Evolutionary conservation across 2,329 filamentous ascomycete genomes (phyloP).

Genomic region (Apiospora marii): DNA sequence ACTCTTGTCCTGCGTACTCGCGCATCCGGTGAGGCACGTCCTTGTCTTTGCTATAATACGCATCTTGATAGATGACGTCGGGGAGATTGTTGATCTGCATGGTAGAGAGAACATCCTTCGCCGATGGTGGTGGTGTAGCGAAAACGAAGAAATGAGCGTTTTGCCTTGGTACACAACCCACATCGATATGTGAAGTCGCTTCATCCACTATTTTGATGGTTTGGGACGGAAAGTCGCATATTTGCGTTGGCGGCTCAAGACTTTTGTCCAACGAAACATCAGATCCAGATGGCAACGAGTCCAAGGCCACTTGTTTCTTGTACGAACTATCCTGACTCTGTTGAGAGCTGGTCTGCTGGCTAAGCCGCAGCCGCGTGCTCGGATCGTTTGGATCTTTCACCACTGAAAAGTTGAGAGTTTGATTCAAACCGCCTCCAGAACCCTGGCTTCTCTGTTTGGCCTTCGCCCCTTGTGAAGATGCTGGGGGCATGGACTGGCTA

Average conservation of each 20-base stretch:
- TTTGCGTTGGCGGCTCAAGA: constrained; percentile 29
- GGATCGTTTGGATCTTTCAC: constrained; percentile 79
- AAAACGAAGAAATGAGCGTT: constrained; percentile 42
- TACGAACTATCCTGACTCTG: constrained; percentile 49
- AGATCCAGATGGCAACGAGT: constrained; percentile 30
- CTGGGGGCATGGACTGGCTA: background rate
- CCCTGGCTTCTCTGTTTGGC: constrained; percentile 43
- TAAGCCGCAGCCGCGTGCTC: constrained; percentile 68
- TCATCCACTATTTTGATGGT: constrained; percentile 38
- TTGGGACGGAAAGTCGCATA: constrained; percentile 19
- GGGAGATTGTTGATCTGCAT: constrained; percentile 67
- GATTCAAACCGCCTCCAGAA: constrained; percentile 50
- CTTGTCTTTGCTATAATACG: constrained; percentile 82
- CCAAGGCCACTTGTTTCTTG: constrained; percentile 48
- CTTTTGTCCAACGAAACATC: constrained; percentile 24
- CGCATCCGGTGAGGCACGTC: constrained; percentile 81
- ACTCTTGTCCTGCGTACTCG: constrained; percentile 90
- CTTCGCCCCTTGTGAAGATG: background rate
- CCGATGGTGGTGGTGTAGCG: constrained; percentile 43
- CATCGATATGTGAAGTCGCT: constrained; percentile 37
- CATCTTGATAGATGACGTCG: constrained; percentile 80
- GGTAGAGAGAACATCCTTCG: constrained; percentile 58
- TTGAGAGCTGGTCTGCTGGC: constrained; percentile 68
- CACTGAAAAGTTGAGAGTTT: constrained; percentile 70
- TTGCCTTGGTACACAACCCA: constrained; percentile 37